These are phyloP conservation scores for Pseudogymnoascus sp. DNA, from an alignment of 2,329 filamentous ascomycete species.

Conservation along the genomic window DNA sequence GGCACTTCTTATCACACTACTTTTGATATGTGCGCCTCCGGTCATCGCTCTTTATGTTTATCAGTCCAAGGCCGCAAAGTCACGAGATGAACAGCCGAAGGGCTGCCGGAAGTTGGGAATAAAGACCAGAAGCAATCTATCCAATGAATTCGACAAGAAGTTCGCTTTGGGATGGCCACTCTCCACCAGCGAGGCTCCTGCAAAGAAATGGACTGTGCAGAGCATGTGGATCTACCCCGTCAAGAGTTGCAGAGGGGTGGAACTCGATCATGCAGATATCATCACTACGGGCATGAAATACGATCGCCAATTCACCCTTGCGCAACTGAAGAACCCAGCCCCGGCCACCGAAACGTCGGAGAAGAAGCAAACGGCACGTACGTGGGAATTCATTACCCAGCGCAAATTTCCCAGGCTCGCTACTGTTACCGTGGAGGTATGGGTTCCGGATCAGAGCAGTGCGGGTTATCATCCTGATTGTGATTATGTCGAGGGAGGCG, in stretches of 20 bases:
- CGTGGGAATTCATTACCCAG: conserved; percentile 66
- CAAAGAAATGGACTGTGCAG: conserved; percentile 44
- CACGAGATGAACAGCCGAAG: conserved; percentile 29
- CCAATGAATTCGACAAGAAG: conserved; percentile 46
- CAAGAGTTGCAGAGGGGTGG: conserved; percentile 72
- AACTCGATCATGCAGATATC: conserved; percentile 57
- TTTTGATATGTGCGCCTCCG: conserved; percentile 25
- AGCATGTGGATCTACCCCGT: conserved; percentile 74
- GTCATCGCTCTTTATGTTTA: conserved; percentile 27
- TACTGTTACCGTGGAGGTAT: conserved; percentile 58
- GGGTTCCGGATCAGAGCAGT: conserved; percentile 56
- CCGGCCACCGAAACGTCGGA: conserved; percentile 26
- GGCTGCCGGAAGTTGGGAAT: conserved; percentile 47
- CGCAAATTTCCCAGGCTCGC: conserved; percentile 63
- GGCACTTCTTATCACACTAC: conserved; percentile 24
- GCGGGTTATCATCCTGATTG: conserved; percentile 39
- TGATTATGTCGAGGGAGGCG: conserved; percentile 43
- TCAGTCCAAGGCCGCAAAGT: conserved; percentile 24
- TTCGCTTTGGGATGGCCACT: conserved; percentile 34
- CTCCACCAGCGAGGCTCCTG: conserved; percentile 27
- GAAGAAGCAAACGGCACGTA: conserved; percentile 32
- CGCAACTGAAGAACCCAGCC: conserved; percentile 48
- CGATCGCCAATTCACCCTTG: conserved; percentile 78
- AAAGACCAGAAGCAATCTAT: conserved; percentile 40
- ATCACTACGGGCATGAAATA: conserved; percentile 63